A percentile compares a stretch with the other conserved stretches of the same genome.
Evolutionary conservation across 495 filamentous ascomycete species (phyloP).

Genomic region (Neohortaea acidophila): DNA sequence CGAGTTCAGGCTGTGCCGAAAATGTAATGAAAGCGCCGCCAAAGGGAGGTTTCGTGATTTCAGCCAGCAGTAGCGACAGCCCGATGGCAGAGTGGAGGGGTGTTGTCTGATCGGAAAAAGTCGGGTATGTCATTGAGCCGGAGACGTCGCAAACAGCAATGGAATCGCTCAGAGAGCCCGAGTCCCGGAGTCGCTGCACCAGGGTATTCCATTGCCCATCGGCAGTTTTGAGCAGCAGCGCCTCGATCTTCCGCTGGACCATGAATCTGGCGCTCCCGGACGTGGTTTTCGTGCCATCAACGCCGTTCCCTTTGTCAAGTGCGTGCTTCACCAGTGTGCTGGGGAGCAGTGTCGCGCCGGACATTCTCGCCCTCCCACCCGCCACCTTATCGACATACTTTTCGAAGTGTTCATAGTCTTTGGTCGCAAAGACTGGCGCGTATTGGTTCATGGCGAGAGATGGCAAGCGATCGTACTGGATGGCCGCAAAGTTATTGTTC

Average conservation of each 20-base stretch:
- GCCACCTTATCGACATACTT: constrained; percentile 30
- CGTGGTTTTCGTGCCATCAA: background rate
- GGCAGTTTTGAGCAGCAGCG: constrained; percentile 19
- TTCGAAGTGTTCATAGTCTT: constrained; percentile 31
- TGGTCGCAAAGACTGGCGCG: constrained; percentile 26
- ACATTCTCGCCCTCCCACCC: constrained; percentile 24
- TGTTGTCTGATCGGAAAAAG: constrained; percentile 27
- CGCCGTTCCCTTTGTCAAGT: background rate
- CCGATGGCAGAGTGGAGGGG: constrained; percentile 34
- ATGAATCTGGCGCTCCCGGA: constrained; percentile 1
- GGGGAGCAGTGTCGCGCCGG: constrained; percentile 32
- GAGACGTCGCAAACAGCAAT: constrained; percentile 36
- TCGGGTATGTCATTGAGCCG: constrained; percentile 27
- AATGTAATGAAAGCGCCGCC: constrained; percentile 35
- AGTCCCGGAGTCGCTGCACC: constrained; percentile 33
- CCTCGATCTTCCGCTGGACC: constrained; percentile 9
- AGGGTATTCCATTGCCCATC: constrained; percentile 35
- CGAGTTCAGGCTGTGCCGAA: constrained; percentile 20
- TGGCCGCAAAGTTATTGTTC: constrained; percentile 25
- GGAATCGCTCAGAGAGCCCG: constrained; percentile 28
- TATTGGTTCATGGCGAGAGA: constrained; percentile 36
- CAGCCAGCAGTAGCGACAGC: constrained; percentile 32
- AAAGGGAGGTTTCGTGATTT: constrained; percentile 31
- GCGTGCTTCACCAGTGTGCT: constrained; percentile 28
- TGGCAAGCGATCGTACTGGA: constrained; percentile 35